Percentiles rank a stretch among this genome's conserved stretches.
These are phyloP conservation scores for Neurospora discreta DNA, from an alignment of 495 filamentous ascomycete species.

Conservation along the genomic window DNA sequence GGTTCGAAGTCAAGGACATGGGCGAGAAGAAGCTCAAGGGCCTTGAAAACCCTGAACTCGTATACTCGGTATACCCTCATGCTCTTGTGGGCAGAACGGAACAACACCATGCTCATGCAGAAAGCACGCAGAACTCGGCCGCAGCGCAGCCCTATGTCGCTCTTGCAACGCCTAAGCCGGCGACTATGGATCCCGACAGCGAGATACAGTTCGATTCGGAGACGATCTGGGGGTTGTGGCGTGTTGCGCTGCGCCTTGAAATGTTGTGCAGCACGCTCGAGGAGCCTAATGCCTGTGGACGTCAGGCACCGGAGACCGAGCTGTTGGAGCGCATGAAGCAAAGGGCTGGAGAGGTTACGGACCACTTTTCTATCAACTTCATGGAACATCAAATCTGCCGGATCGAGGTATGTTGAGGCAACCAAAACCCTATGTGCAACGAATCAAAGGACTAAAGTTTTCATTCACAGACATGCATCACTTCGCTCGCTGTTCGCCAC, in stretches of 20 bases:
- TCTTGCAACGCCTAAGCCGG: constrained; percentile 32
- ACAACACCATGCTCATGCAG: constrained; percentile 44
- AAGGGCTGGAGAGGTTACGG: constrained; percentile 74
- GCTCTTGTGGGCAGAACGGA: constrained; percentile 69
- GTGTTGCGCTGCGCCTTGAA: constrained; percentile 77
- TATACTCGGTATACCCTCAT: constrained; percentile 89
- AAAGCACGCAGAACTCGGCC: constrained; percentile 14
- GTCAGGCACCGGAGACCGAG: constrained; percentile 67
- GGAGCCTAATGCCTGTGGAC: constrained; percentile 39
- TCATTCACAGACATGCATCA: constrained; percentile 39
- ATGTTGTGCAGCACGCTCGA: constrained; percentile 83
- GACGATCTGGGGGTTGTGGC: constrained; percentile 82
- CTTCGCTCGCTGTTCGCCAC: constrained; percentile 55
- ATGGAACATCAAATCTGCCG: constrained; percentile 89
- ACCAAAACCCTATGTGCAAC: background rate
- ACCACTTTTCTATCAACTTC: constrained; percentile 72
- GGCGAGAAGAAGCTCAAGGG: constrained; percentile 91
- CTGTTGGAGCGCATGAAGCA: constrained; percentile 75
- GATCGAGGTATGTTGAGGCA: constrained; percentile 64
- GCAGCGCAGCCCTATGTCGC: constrained; percentile 11
- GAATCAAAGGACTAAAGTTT: constrained; percentile 5
- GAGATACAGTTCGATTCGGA: constrained; percentile 64
- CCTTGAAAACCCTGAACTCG: constrained; percentile 90
- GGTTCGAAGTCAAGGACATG: constrained; percentile 93
- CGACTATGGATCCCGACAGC: constrained; percentile 33